Conservation (phyloP, 306 rosid genomes). For the Cicer judaicum region DNA sequence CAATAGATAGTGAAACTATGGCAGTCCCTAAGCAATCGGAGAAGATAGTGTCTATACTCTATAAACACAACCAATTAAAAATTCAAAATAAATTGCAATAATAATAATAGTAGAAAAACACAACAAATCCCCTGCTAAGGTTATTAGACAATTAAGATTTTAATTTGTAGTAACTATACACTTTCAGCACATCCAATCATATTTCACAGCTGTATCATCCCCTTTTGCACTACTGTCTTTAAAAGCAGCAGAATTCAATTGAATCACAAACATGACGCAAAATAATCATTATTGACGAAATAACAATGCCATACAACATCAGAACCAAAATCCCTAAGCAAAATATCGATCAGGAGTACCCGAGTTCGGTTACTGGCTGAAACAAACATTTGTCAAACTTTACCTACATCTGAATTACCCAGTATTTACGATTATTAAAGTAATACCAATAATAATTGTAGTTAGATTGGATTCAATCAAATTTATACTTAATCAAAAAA, state of each 20-base stretch:
- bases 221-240: not conserved
- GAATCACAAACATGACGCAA: conserved; percentile 15
- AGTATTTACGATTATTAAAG: not conserved
- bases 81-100: not conserved
- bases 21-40: not conserved
- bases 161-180: not conserved
- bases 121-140: not conserved
- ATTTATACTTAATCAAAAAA: not conserved
- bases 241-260: not conserved
- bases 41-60: not conserved
- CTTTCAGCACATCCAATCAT: not conserved
- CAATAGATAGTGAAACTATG: conserved; percentile 9
- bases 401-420: not conserved
- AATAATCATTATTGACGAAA: not conserved
- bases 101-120: not conserved
- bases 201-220: not conserved
- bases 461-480: not conserved
- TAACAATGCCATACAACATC: not conserved
- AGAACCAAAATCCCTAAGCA: not conserved
- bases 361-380: not conserved
- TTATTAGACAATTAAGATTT: not conserved
- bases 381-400: not conserved
- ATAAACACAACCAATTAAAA: not conserved
- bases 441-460: not conserved
- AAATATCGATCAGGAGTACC: not conserved